phyloP scores from a whole-genome alignment of 2,329 filamentous ascomycete species.

The Alternaria viburni region DNA sequence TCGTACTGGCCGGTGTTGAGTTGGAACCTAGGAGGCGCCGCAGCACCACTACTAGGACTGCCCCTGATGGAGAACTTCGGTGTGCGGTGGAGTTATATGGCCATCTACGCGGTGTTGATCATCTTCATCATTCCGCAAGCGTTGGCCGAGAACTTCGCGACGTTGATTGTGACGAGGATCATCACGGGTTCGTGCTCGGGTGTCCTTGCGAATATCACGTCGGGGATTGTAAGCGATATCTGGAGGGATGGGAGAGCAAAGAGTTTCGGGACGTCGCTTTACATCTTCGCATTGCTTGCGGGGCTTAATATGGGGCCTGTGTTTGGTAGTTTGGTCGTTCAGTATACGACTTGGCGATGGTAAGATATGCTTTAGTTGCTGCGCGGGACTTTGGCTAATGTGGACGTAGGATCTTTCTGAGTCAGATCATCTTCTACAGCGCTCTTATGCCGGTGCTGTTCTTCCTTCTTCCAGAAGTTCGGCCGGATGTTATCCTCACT shows the following conservation, averaged over 20 bases:
- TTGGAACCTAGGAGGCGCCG: constrained; percentile 53
- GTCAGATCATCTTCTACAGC: constrained; percentile 56
- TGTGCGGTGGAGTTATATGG: constrained; percentile 53
- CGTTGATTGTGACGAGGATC: constrained; percentile 53
- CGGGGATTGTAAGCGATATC: constrained; percentile 44
- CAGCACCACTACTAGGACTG: constrained; percentile 50
- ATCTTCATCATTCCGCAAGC: constrained; percentile 53
- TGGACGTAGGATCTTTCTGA: constrained; percentile 51
- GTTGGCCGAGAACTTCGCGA: constrained; percentile 54
- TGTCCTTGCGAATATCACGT: constrained; percentile 51
- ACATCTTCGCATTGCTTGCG: constrained; percentile 52
- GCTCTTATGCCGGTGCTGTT: constrained; percentile 51
- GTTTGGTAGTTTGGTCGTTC: constrained; percentile 49
- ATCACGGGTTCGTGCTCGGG: constrained; percentile 54
- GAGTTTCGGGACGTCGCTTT: constrained; percentile 53
- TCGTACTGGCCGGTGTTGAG: constrained; percentile 51
- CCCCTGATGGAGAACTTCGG: constrained; percentile 55
- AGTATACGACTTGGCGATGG: constrained; percentile 52
- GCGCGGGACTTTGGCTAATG: constrained; percentile 15
- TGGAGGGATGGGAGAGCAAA: constrained; percentile 49
- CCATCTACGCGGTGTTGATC: constrained; percentile 50
- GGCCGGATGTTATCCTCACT: constrained; percentile 55
- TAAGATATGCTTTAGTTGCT: constrained; percentile 26
- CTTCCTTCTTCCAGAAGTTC: constrained; percentile 55
- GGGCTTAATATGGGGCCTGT: constrained; percentile 55